Percentiles rank a stretch among this genome's conserved stretches.
Conservation (phyloP, 2,329 filamentous ascomycete species). For the Pezicula neosporulosa region DNA sequence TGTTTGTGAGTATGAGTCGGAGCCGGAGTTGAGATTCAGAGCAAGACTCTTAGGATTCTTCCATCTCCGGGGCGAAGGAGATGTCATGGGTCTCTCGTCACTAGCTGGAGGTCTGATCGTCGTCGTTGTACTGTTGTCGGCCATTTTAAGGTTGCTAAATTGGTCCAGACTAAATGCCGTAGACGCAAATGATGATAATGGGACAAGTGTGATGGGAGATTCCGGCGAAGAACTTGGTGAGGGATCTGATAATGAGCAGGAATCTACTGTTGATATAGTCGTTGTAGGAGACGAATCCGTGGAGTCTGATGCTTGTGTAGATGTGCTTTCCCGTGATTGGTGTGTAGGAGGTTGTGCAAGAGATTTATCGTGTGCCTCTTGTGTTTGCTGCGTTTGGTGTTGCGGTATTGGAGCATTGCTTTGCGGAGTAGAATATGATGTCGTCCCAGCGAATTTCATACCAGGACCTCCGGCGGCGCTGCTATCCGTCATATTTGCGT, state of each 20-base stretch:
- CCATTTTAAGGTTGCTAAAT: constrained; percentile 32
- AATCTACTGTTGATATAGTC: constrained; percentile 88
- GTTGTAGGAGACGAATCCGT: constrained; percentile 94
- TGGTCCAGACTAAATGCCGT: constrained; percentile 45
- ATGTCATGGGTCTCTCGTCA: constrained; percentile 58
- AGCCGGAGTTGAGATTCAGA: constrained; percentile 61
- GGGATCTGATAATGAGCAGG: constrained; percentile 82
- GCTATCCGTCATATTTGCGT: constrained; percentile 32
- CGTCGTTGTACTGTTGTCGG: constrained; percentile 25
- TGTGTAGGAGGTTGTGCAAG: constrained; percentile 38
- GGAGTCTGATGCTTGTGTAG: constrained; percentile 75
- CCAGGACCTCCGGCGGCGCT: constrained; percentile 10
- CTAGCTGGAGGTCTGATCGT: constrained; percentile 38
- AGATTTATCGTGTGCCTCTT: constrained; percentile 11
- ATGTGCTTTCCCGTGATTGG: constrained; percentile 74
- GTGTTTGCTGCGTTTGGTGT: constrained; percentile 4
- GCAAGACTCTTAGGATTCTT: constrained; percentile 83
- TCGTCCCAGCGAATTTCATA: constrained; percentile 17
- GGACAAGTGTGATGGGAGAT: constrained; percentile 73
- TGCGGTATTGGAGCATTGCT: constrained; percentile 7
- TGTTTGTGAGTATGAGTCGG: constrained; percentile 40
- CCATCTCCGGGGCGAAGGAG: constrained; percentile 66
- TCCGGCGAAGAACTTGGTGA: constrained; percentile 92
- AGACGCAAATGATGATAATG: constrained; percentile 65
- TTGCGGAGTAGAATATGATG: constrained; percentile 7